Evolutionary conservation across 2,329 filamentous ascomycete genomes (phyloP), one percentile per base, ranked within the genome.

Genomic region (Emmonsiellopsis sp.): DNA sequence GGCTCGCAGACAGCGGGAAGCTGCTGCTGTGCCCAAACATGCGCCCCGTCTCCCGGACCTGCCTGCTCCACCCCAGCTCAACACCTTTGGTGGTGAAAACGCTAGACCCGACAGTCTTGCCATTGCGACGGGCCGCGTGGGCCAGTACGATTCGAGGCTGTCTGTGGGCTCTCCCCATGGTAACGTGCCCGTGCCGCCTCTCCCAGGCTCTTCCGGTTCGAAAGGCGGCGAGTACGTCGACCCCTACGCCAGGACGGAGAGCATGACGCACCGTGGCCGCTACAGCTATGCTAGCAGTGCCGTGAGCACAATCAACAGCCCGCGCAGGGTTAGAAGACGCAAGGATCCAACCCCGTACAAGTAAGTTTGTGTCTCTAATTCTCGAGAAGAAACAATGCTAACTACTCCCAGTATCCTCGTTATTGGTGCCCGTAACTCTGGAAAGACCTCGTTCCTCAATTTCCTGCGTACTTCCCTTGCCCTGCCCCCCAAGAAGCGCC

Each of bases 291-390:
- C 92, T 54, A 95, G 88, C 74, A 94, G 87, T 71, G 86, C 88
- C 52, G 82, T 92, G 61, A 95, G 89, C 76, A 87, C 89, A 56
- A 83, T 95, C 74, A 95, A 95, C 76, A 95, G 87, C 70, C 92
- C 93, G 58, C 84, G 93, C 61, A 84, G 91, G 67, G 85, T 97
- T 61, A 85, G 93, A 63, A 86, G 92, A 76, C 85, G 93, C 75
- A 97, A 95, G 78, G 93, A 98, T 67, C 93, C 93, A 7, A 96
- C 92, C 9, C 90, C 93, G 0, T 95, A 97, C 81, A 98, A 98
- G 92, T 97, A 77, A 81, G 90, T 81, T 55, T 45, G 35, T 48
- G 15, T 34, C 15, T 35, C 38, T 13, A 5, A 7, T 30, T 32
- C 10, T 35, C 16, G 7, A 26, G 34, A 15, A 20, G 32, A 35